Percentiles rank a stretch among this genome's conserved stretches.
These are phyloP conservation scores for Yarrowia bubula DNA, from an alignment of 805 yeast genomes.

Conservation along the genomic window DNA sequence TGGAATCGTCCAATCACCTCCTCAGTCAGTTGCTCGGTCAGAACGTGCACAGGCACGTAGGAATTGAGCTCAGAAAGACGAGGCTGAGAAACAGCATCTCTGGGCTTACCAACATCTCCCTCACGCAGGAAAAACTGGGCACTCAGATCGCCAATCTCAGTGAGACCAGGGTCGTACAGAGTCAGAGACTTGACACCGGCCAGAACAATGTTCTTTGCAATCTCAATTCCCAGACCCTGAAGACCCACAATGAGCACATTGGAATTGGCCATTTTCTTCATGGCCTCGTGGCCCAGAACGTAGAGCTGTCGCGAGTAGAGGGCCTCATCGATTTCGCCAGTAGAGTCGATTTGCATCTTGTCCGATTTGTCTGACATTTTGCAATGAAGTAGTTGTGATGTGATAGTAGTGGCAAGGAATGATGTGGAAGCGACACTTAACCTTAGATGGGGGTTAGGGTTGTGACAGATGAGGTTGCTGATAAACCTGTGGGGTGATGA, in stretches of 20 bases:
- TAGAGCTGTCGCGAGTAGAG: conserved; percentile 93
- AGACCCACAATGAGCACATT: conserved; percentile 89
- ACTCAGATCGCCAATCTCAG: conserved; percentile 69
- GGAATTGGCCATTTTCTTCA: conserved; percentile 93
- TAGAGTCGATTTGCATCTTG: conserved; percentile 38
- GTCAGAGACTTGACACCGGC: conserved; percentile 96
- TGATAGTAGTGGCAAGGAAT: neutral
- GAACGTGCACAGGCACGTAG: conserved; percentile 80
- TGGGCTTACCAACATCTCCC: conserved; percentile 69
- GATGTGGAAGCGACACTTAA: neutral
- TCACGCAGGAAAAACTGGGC: conserved; percentile 81
- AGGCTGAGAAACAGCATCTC: conserved; percentile 69
- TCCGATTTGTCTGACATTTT: conserved; percentile 19
- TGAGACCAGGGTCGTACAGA: conserved; percentile 75
- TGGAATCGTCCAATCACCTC: conserved; percentile 58
- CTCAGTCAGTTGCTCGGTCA: conserved; percentile 52
- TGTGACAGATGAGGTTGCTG: no score
- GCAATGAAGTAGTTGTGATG: neutral
- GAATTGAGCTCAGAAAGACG: conserved; percentile 79
- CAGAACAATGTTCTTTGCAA: conserved; percentile 91
- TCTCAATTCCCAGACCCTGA: conserved; percentile 91
- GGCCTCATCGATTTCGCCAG: conserved; percentile 75
- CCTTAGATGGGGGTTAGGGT: conserved; percentile 11
- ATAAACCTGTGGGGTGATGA: neutral
- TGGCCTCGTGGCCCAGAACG: conserved; percentile 96